These are phyloP conservation scores for Lablab purpureus DNA, from an alignment of 306 rosid genomes.

Conservation along the genomic window DNA sequence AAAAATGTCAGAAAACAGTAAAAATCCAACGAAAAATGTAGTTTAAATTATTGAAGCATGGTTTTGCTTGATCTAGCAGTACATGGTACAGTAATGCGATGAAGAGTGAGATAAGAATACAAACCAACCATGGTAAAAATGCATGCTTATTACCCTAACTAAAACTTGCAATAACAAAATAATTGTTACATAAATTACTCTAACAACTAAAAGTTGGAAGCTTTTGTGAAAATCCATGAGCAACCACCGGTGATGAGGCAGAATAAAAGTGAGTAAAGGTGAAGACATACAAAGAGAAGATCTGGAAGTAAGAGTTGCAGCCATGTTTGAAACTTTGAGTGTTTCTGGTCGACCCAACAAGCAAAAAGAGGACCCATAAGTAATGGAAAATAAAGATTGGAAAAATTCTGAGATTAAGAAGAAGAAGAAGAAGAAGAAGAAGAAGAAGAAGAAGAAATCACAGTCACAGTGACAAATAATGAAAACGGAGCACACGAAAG, in stretches of 20 bases:
- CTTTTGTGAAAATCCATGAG: background rate
- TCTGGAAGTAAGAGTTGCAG: constrained; percentile 36
- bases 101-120: background rate
- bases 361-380: background rate
- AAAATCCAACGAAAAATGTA: background rate
- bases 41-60: background rate
- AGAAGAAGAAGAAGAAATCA: background rate
- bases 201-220: background rate
- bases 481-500: background rate
- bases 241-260: background rate
- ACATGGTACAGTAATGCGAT: background rate
- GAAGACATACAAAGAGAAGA: constrained; percentile 6
- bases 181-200: background rate
- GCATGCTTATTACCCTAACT: background rate
- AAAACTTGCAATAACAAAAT: background rate
- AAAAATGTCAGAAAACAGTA: background rate
- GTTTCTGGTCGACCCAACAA: background rate
- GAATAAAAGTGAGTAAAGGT: background rate
- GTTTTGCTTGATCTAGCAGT: background rate
- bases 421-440: background rate
- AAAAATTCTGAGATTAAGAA: too few species aligned
- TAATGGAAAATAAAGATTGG: background rate
- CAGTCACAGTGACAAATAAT: background rate
- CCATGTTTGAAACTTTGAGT: background rate
- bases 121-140: background rate